phyloP scores from a whole-genome alignment of 257 asterid species.

The Nyctanthes arbortristis region DNA sequence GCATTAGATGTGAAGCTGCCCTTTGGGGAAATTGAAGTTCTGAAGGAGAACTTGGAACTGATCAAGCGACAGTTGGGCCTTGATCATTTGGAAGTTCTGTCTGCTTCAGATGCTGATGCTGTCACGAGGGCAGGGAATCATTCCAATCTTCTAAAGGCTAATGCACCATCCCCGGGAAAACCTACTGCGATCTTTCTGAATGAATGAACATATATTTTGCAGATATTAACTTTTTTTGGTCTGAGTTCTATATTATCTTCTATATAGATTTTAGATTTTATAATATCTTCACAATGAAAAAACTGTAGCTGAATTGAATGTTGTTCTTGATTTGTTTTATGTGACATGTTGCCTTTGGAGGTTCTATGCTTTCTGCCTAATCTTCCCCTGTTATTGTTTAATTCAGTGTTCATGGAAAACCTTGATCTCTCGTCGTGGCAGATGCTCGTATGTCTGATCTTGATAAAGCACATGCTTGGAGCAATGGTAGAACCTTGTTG shows the following conservation, averaged over 20 bases:
- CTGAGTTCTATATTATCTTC: not conserved
- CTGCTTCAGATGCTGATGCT: constrained; percentile 51
- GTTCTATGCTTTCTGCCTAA: not conserved
- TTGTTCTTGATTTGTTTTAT: not conserved
- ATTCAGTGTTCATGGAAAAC: too few species aligned
- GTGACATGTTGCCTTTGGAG: not conserved
- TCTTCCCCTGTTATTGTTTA: not conserved
- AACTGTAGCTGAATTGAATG: not conserved
- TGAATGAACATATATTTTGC: constrained; percentile 19
- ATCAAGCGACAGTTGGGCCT: constrained; percentile 82
- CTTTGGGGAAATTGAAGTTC: constrained; percentile 83
- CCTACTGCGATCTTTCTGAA: constrained; percentile 73
- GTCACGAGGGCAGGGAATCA: constrained; percentile 53
- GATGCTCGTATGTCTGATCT: too few species aligned
- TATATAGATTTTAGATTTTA: not conserved
- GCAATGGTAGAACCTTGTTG: too few species aligned
- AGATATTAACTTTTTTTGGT: not conserved
- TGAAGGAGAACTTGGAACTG: constrained; percentile 58
- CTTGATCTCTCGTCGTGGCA: too few species aligned
- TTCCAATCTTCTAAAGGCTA: constrained; percentile 53
- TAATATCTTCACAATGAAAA: too few species aligned
- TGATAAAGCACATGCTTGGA: too few species aligned
- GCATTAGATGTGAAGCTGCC: constrained; percentile 82
- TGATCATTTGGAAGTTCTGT: constrained; percentile 58
- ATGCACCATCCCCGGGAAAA: constrained; percentile 86